phyloP scores from a whole-genome alignment of 2,329 filamentous ascomycete genomes.

The Pseudonectria buxi region DNA sequence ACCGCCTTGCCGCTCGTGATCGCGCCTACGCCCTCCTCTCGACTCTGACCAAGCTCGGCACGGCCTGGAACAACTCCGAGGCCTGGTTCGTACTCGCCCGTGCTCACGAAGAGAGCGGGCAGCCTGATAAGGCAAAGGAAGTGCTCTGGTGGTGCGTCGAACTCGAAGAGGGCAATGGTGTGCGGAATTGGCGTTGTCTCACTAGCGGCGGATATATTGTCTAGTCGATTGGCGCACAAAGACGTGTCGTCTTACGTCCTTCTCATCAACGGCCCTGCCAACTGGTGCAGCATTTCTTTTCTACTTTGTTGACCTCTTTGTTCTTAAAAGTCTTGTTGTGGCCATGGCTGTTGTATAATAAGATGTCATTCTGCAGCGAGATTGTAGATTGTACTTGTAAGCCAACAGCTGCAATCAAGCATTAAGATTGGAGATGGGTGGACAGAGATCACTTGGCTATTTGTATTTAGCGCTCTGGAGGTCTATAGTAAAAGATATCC shows the following conservation, averaged over 20 bases:
- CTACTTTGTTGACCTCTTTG: not conserved
- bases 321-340: no score
- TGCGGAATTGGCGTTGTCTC: slow-evolving; percentile 71
- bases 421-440: no score
- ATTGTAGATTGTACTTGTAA: no score
- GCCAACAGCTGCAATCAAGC: no score
- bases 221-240: slow-evolving; percentile 9
- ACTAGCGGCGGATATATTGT: slow-evolving; percentile 59
- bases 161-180: slow-evolving; percentile 75
- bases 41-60: slow-evolving; percentile 75
- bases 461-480: no score
- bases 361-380: no score
- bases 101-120: slow-evolving; percentile 80
- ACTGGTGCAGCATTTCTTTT: not conserved
- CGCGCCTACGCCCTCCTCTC: slow-evolving; percentile 79
- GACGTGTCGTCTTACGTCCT: not conserved
- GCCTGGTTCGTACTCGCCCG: slow-evolving; percentile 87
- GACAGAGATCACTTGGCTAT: no score
- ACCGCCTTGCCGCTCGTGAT: slow-evolving; percentile 83
- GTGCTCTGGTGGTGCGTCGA: slow-evolving; percentile 98
- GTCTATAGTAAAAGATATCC: no score
- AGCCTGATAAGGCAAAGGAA: slow-evolving; percentile 81
- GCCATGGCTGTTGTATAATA: no score
- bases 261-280: not conserved
- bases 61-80: slow-evolving; percentile 85